Evolutionary conservation across 495 filamentous ascomycete species (phyloP).

Genomic region (Poronia punctata): DNA sequence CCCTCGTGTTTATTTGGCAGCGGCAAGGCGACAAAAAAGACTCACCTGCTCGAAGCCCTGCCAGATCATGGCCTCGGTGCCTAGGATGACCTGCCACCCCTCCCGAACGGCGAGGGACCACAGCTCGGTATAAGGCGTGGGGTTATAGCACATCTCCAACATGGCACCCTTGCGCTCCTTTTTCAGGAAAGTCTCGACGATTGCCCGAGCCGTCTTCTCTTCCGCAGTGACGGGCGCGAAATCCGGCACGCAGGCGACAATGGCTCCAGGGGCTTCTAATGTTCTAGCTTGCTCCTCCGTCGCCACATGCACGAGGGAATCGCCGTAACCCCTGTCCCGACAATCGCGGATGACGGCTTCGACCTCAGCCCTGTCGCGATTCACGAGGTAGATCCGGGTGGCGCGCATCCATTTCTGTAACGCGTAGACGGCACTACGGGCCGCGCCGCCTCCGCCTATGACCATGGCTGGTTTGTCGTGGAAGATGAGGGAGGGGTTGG

Average conservation of each 20-base stretch:
- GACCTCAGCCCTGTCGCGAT: conserved; percentile 57
- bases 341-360: conserved; percentile 54
- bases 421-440: conserved; percentile 63
- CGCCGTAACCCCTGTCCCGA: conserved; percentile 41
- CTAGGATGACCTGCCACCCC: conserved; percentile 64
- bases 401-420: conserved; percentile 57
- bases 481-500: conserved; percentile 29
- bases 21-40: background rate
- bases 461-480: conserved; percentile 52
- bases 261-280: conserved; percentile 51
- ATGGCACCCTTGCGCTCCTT: conserved; percentile 54
- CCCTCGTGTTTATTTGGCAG: no score
- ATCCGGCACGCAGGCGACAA: conserved; percentile 65
- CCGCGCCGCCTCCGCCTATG: conserved; percentile 61
- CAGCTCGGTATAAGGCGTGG: conserved; percentile 58
- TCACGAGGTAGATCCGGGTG: conserved; percentile 64
- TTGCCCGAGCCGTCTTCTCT: conserved; percentile 49
- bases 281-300: conserved; percentile 47
- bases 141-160: conserved; percentile 77
- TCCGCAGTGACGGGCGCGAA: conserved; percentile 54
- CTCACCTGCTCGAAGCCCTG: conserved; percentile 62
- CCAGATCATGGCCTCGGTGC: conserved; percentile 67
- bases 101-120: conserved; percentile 45
- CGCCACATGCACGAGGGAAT: conserved; percentile 47
- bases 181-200: conserved; percentile 49